Evolutionary conservation across 2,329 filamentous ascomycete species (phyloP).

Genomic region (Colletotrichum karsti): DNA sequence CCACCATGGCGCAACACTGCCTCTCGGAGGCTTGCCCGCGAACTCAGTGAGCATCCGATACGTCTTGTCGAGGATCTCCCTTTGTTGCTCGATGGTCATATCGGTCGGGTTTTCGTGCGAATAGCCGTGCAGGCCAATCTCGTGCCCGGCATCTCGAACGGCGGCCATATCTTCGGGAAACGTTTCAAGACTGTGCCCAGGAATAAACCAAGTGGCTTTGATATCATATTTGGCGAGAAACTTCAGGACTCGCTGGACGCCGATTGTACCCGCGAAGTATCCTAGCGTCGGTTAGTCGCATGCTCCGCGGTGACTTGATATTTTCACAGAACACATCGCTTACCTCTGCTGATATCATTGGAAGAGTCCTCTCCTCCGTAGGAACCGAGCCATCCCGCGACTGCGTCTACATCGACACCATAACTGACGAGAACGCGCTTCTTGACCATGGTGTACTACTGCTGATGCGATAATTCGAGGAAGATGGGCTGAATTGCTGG

Average conservation of each 20-base stretch:
- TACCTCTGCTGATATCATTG: slow-evolving; percentile 76
- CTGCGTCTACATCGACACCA: slow-evolving; percentile 79
- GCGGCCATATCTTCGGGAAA: slow-evolving; percentile 55
- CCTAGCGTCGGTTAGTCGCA: slow-evolving; percentile 43
- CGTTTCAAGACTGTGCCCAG: slow-evolving; percentile 57
- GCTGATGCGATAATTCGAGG: neutral
- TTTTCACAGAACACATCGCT: neutral
- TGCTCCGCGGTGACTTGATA: neutral
- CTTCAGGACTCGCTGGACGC: slow-evolving; percentile 72
- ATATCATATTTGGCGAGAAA: slow-evolving; percentile 78
- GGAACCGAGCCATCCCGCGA: slow-evolving; percentile 78
- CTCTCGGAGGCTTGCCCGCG: slow-evolving; percentile 73
- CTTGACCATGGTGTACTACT: slow-evolving; percentile 39
- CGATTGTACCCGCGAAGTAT: slow-evolving; percentile 74
- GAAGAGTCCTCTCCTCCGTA: slow-evolving; percentile 79
- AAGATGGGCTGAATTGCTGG: neutral
- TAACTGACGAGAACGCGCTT: slow-evolving; percentile 58
- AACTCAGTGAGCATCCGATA: slow-evolving; percentile 77
- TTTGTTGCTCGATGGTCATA: slow-evolving; percentile 80
- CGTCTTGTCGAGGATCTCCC: slow-evolving; percentile 78
- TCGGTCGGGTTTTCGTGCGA: slow-evolving; percentile 77
- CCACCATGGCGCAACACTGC: slow-evolving; percentile 80
- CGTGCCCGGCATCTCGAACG: slow-evolving; percentile 55
- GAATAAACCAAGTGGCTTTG: slow-evolving; percentile 67
- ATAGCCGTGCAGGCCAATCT: slow-evolving; percentile 73